phyloP scores from a whole-genome alignment of 768 basidiomycete genomes.

The Lactifluus pinguis region DNA sequence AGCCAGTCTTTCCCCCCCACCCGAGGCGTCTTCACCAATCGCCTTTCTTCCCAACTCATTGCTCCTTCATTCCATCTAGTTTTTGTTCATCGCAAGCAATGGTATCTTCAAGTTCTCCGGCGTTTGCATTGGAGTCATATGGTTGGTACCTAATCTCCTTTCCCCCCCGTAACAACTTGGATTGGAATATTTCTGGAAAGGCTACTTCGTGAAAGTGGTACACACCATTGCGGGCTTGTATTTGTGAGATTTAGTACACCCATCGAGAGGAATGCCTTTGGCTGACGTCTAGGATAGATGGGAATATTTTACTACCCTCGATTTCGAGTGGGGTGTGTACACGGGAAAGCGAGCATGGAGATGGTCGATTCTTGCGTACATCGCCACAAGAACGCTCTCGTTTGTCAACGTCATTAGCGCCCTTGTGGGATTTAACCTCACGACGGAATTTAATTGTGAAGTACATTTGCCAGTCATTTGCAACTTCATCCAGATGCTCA shows the following conservation, averaged over 20 bases:
- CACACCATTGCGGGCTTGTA: slow-evolving; percentile 12
- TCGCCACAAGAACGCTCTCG: background rate
- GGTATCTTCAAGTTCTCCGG: background rate
- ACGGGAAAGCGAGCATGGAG: slow-evolving; percentile 13
- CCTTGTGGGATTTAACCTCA: slow-evolving; percentile 11
- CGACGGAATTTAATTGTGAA: slow-evolving; percentile 1
- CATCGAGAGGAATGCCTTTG: too few relatives aligned
- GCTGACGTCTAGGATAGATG: background rate
- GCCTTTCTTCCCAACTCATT: background rate
- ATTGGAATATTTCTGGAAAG: background rate
- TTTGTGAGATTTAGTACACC: background rate
- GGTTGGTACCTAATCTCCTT: background rate
- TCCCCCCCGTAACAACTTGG: background rate
- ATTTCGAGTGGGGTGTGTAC: slow-evolving; percentile 15
- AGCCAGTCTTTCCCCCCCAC: too few relatives aligned
- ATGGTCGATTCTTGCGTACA: slow-evolving; percentile 15
- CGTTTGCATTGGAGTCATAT: background rate
- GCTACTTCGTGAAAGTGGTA: background rate
- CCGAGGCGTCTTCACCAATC: too few relatives aligned
- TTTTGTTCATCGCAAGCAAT: background rate
- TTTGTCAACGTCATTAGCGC: background rate
- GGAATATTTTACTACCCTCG: slow-evolving; percentile 9
- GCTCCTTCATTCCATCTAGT: background rate
- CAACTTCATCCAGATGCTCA: background rate
- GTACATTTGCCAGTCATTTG: background rate